Percentiles rank a stretch among this genome's conserved stretches.
These are phyloP conservation scores for Parmelia sp. DNA, from an alignment of 495 filamentous ascomycete species.

Conservation along the genomic window DNA sequence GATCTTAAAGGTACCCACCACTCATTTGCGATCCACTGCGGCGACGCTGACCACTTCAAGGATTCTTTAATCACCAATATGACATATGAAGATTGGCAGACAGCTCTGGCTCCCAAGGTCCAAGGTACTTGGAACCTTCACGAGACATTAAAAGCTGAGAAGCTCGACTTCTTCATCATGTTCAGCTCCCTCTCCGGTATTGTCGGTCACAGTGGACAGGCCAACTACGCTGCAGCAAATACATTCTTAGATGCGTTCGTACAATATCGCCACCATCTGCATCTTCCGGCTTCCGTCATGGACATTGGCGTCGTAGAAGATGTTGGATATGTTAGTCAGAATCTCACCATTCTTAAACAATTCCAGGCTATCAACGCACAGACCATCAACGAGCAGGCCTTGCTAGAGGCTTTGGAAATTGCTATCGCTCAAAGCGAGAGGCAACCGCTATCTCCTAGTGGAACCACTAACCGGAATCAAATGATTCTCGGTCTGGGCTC, in stretches of 20 bases:
- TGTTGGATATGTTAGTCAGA: constrained; percentile 40
- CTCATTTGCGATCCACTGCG: too few species aligned
- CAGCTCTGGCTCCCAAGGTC: constrained; percentile 25
- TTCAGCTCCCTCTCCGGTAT: constrained; percentile 29
- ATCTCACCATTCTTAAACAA: too few species aligned
- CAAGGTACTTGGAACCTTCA: constrained; percentile 22
- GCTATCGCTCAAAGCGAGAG: too few species aligned
- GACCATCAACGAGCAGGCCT: too few species aligned
- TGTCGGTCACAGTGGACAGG: constrained; percentile 32
- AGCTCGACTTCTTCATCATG: constrained; percentile 33
- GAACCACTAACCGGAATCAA: too few species aligned
- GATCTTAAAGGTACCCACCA: too few species aligned
- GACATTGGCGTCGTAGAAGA: constrained; percentile 51
- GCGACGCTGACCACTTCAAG: too few species aligned
- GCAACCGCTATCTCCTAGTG: too few species aligned
- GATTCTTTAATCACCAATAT: constrained; percentile 32
- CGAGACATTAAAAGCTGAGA: background rate
- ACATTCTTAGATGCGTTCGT: constrained; percentile 20
- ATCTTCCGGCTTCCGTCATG: constrained; percentile 37
- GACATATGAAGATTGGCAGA: constrained; percentile 29
- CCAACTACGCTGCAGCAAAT: constrained; percentile 33
- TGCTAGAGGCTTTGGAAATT: too few species aligned
- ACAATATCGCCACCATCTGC: constrained; percentile 22
- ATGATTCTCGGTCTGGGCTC: too few species aligned
- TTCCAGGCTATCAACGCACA: too few species aligned